Evolutionary conservation across 2,329 filamentous ascomycete species (phyloP), one percentile per base, ranked within the genome.

Genomic region (Gaeumannomyces tritici): DNA sequence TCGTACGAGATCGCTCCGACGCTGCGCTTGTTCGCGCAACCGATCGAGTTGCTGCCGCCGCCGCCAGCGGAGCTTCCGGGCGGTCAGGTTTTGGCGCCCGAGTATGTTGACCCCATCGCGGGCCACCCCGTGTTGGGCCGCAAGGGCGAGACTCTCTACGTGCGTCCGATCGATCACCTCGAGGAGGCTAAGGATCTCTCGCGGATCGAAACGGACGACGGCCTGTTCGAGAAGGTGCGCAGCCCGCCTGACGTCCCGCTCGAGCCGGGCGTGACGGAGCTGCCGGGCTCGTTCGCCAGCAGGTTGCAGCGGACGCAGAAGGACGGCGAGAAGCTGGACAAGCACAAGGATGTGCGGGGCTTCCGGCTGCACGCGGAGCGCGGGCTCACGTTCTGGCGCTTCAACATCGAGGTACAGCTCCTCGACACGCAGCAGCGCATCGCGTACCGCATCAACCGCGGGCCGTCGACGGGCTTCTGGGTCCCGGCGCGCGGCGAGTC

Each of bases 311-410:
- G 80, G 27, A 74, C 78, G 5, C 75, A 77, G 24, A 73, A 84
- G 54, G 92, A 96, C 69, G 93, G 93, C 21, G 93, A 98, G 73
- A 90, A 86, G 68, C 77, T 86, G 6, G 89, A 88, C 59, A 90
- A 91, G 72, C 92, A 90, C 72, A 91, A 89, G 69, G 93, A 97
- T 69, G 85, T 97, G 7, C 82, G 86, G 64, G 95, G 90, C 1
- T 86, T 90, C 69, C 86, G 91, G 27, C 82, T 99, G 15, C 93
- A 97, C 70, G 82, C 86, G 1, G 95, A 96, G 72, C 83, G 89
- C 64, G 93, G 93, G 55, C 87, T 89, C 65, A 99, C 95, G 0
- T 99, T 99, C 75, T 99, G 95, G 95, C 85, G 92, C 55, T 99
- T 98, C 81, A 96, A 92, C 71, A 83, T 99, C 59, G 93, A 98